These are phyloP conservation scores for Pyrus communis DNA, from an alignment of 306 rosid species.

Conservation along the genomic window DNA sequence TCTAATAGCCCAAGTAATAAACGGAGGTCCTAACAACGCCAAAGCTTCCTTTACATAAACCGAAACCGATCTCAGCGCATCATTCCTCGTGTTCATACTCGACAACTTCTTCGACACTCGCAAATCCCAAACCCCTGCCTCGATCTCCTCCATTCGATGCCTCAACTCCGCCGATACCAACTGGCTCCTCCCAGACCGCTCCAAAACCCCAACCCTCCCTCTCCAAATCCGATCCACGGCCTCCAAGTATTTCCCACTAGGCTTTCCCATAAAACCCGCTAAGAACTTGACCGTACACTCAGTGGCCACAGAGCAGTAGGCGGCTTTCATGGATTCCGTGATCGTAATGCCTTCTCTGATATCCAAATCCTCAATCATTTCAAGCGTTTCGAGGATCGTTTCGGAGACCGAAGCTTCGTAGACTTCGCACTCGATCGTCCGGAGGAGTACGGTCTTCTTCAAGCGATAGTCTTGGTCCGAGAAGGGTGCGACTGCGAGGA, in stretches of 20 bases:
- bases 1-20: conserved; percentile 25
- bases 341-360: conserved; percentile 8
- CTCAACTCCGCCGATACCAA: conserved; percentile 36
- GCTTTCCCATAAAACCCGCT: conserved; percentile 12
- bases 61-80: conserved; percentile 35
- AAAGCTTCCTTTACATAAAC: conserved; percentile 53
- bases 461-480: conserved; percentile 43
- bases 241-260: conserved; percentile 28
- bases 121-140: conserved; percentile 48
- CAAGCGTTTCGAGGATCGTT: conserved; percentile 35
- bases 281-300: conserved; percentile 62
- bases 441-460: conserved; percentile 54
- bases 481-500: conserved; percentile 30
- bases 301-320: conserved; percentile 64
- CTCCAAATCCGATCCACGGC: conserved; percentile 60
- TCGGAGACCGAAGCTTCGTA: conserved; percentile 36
- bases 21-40: conserved; percentile 47
- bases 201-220: conserved; percentile 29
- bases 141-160: conserved; percentile 39
- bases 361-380: conserved; percentile 41
- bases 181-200: conserved; percentile 12
- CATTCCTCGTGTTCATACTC: conserved; percentile 37
- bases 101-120: conserved; percentile 34
- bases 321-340: conserved; percentile 34
- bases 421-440: conserved; percentile 36